Conservation (phyloP, 2,329 filamentous ascomycete genomes). For the Parastagonospora avenae region DNA sequence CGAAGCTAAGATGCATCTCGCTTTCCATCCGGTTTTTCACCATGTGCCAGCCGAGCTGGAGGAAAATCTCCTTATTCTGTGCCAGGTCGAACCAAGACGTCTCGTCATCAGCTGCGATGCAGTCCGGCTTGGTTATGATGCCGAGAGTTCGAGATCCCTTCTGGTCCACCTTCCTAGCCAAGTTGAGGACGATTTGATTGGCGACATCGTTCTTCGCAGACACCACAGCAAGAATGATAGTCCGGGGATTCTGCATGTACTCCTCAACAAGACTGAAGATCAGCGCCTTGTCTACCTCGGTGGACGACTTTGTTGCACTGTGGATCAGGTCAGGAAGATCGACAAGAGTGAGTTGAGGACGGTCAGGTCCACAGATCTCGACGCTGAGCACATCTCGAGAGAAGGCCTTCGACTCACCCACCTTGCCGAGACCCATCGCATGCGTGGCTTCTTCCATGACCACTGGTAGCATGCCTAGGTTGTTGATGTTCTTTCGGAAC, state of each 20-base stretch:
- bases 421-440: constrained; percentile 53
- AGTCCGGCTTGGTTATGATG: constrained; percentile 64
- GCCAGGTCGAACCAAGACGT: constrained; percentile 47
- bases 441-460: constrained; percentile 60
- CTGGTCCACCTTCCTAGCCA: constrained; percentile 54
- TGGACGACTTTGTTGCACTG: constrained; percentile 25
- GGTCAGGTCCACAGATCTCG: constrained; percentile 50
- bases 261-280: constrained; percentile 27
- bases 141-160: constrained; percentile 57
- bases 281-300: constrained; percentile 27
- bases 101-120: constrained; percentile 49
- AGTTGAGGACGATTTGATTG: constrained; percentile 63
- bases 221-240: constrained; percentile 41
- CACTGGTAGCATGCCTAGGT: constrained; percentile 50
- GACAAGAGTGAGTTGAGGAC: constrained; percentile 48
- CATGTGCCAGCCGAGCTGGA: constrained; percentile 61
- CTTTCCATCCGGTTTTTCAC: constrained; percentile 55
- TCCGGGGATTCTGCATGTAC: constrained; percentile 36
- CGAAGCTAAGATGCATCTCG: constrained; percentile 43
- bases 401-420: constrained; percentile 38
- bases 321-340: constrained; percentile 56
- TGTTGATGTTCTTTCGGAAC: constrained; percentile 44
- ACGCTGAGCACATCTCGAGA: constrained; percentile 50
- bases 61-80: constrained; percentile 46
- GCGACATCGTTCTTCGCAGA: constrained; percentile 53